These are phyloP conservation scores for Curvularia verruculosa DNA, from an alignment of 2,329 filamentous ascomycete genomes.

Conservation along the genomic window DNA sequence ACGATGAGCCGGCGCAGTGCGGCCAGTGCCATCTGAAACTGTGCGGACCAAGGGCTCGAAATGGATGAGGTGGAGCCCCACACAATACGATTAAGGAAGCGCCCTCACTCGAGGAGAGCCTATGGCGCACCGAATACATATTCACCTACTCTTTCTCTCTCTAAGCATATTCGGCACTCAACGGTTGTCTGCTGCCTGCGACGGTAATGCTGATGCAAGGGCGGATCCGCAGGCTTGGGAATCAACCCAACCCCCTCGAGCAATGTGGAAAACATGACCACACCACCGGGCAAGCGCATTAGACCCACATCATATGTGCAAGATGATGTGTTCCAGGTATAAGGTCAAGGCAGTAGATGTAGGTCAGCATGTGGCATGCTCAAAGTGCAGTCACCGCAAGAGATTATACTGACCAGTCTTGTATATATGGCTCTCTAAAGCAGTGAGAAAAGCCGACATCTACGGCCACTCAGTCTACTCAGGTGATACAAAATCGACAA, in stretches of 20 bases:
- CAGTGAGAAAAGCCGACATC: constrained; percentile 28
- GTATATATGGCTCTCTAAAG: constrained; percentile 15
- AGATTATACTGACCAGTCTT: constrained; percentile 25
- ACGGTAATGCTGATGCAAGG: constrained; percentile 37
- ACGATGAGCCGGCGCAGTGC: constrained; percentile 31
- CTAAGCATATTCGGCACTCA: neutral
- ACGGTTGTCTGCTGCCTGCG: constrained; percentile 19
- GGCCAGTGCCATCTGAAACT: constrained; percentile 27
- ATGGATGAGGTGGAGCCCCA: constrained; percentile 21
- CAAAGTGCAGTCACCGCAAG: constrained; percentile 23
- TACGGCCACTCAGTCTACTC: constrained; percentile 22
- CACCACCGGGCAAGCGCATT: constrained; percentile 24
- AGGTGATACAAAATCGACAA: constrained; percentile 37
- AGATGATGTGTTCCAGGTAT: neutral
- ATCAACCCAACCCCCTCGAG: constrained; percentile 13
- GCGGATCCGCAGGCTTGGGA: constrained; percentile 21
- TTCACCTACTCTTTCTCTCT: constrained; percentile 13
- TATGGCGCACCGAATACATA: constrained; percentile 24
- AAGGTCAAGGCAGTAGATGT: constrained; percentile 6
- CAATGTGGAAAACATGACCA: constrained; percentile 23
- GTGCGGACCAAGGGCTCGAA: constrained; percentile 19
- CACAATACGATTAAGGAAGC: constrained; percentile 16
- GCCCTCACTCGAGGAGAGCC: constrained; percentile 20
- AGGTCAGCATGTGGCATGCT: constrained; percentile 16
- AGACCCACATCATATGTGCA: constrained; percentile 13